Evolutionary conservation across 306 rosid species (phyloP).

Genomic region (peach (Prunus persica)): DNA sequence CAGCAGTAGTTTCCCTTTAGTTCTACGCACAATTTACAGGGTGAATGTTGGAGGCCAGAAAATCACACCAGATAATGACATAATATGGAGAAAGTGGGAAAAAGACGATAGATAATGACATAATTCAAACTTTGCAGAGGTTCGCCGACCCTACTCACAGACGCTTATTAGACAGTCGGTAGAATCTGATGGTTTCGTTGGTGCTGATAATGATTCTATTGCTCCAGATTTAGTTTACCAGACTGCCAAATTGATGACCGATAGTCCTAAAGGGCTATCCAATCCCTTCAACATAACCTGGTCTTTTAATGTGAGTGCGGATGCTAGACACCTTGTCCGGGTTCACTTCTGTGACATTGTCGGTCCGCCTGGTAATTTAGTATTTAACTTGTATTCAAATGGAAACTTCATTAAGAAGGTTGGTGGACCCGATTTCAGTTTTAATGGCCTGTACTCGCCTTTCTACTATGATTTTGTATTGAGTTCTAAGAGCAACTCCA

Average conservation of each 20-base stretch:
- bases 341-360: slow-evolving; percentile 39
- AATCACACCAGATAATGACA: neutral
- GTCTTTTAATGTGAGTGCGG: slow-evolving; percentile 19
- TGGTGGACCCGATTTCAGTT: neutral
- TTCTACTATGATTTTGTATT: slow-evolving; percentile 28
- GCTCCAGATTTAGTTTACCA: slow-evolving; percentile 20
- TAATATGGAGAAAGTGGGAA: slow-evolving; percentile 29
- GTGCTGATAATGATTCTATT: neutral
- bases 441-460: neutral
- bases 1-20: neutral
- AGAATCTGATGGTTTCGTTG: neutral
- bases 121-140: neutral
- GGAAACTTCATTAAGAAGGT: neutral
- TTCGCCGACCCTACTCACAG: accelerated
- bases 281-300: slow-evolving; percentile 18
- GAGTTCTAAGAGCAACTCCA: too few relatives aligned
- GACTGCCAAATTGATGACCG: slow-evolving; percentile 22
- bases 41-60: slow-evolving; percentile 37
- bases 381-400: slow-evolving; percentile 23
- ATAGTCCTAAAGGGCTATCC: accelerated
- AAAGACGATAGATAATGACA: neutral
- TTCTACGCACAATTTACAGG: slow-evolving; percentile 28
- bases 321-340: slow-evolving; percentile 26
- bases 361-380: accelerated
- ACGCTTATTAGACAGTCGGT: neutral